Conservation (phyloP, 2,329 filamentous ascomycete species). For the Aspergillus fructus region DNA sequence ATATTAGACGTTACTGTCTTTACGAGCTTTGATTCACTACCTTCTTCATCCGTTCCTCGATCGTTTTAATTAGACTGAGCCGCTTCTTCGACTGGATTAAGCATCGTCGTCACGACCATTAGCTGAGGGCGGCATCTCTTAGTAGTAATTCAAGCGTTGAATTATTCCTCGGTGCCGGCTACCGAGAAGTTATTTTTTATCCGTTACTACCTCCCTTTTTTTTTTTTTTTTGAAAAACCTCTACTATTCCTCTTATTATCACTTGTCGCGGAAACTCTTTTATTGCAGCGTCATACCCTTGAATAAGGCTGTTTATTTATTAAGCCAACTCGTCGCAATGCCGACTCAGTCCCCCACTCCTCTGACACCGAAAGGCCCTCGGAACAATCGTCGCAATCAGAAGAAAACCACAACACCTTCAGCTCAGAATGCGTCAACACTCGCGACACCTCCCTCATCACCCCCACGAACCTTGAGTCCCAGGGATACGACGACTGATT, state of each 20-base stretch:
- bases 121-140: constrained; percentile 6
- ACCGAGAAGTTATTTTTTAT: constrained; percentile 32
- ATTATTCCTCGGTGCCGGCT: constrained; percentile 28
- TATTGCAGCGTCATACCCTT: constrained; percentile 21
- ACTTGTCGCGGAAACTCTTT: constrained; percentile 24
- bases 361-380: constrained; percentile 39
- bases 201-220: constrained; percentile 13
- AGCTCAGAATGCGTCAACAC: constrained; percentile 26
- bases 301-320: constrained; percentile 51
- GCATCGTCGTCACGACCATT: constrained; percentile 9
- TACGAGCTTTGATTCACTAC: constrained; percentile 15
- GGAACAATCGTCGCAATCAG: constrained; percentile 36
- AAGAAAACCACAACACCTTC: constrained; percentile 38
- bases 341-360: constrained; percentile 42
- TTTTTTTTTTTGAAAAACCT: neutral
- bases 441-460: constrained; percentile 38
- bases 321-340: constrained; percentile 48
- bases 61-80: constrained; percentile 18
- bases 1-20: constrained; percentile 21
- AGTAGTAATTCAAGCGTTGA: constrained; percentile 23
- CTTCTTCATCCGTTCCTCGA: constrained; percentile 16
- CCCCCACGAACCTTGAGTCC: constrained; percentile 35
- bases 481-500: constrained; percentile 30
- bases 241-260: constrained; percentile 20
- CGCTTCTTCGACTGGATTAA: constrained; percentile 7